Evolutionary conservation across 1,139 yeast genomes (phyloP).

Genomic region (Kodamaea ohmeri): DNA sequence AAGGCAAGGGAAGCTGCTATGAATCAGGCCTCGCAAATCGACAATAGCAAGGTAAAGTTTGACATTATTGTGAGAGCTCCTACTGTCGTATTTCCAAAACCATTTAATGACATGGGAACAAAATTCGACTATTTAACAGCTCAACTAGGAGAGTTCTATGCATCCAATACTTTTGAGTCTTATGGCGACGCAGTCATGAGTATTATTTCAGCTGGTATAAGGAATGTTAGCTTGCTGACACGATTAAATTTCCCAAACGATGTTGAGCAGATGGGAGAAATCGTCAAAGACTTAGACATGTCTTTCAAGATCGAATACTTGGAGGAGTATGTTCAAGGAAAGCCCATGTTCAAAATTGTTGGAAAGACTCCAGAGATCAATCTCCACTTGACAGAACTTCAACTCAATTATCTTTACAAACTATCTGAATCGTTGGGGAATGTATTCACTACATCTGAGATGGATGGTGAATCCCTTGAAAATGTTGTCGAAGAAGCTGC

Average conservation of each 20-base stretch:
- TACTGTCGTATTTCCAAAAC: conserved; percentile 70
- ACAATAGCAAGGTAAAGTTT: conserved; percentile 61
- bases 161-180: conserved; percentile 56
- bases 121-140: conserved; percentile 63
- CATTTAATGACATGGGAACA: conserved; percentile 37
- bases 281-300: conserved; percentile 70
- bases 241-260: conserved; percentile 46
- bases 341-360: conserved; percentile 52
- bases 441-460: conserved; percentile 48
- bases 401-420: conserved; percentile 57
- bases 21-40: conserved; percentile 62
- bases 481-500: conserved; percentile 67
- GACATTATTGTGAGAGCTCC: conserved; percentile 79
- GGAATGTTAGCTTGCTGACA: conserved; percentile 67
- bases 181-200: conserved; percentile 37
- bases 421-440: conserved; percentile 57
- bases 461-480: conserved; percentile 35
- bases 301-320: conserved; percentile 58
- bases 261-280: conserved; percentile 53
- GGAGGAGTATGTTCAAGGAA: conserved; percentile 34
- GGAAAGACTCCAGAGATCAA: conserved; percentile 69
- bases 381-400: conserved; percentile 73
- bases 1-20: conserved; percentile 83
- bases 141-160: conserved; percentile 79
- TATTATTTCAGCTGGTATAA: conserved; percentile 61